Base-by-base conservation (phyloP, 768 basidiomycete genomes). In the Suillus sp. region DNA sequence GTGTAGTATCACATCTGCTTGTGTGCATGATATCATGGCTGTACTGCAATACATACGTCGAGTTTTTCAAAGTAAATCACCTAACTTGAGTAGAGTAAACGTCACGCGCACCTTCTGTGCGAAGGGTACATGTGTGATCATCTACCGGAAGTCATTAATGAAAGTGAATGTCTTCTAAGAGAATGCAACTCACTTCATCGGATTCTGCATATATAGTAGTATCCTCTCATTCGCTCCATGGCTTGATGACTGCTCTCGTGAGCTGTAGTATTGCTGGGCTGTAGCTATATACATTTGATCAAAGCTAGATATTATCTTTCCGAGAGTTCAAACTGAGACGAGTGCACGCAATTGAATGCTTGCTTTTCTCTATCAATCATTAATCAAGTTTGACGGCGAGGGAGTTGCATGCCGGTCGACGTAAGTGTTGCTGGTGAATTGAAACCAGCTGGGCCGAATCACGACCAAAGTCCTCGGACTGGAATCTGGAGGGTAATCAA, bases 111-210 rank as follows among this genome's bases (percentile, higher is more conserved):
- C 92, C 68, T 87, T 89, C 71, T 93, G 83, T 1, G 81, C 82
- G 78, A 95, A 95, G 0, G 92, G 90, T 55, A 94, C 75, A 73
- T 93, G 91, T 64, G 94, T 80, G 69, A 93, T 89, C 62, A 93
- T 79, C 92, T 94, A 67, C 50, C 48, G 58, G 58, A 54, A 60
- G 62, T 72, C 54, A 60, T 37, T 43, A 60, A 69, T 59, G 13
- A 25, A 47, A 47, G 47, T 48, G 40, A 54, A 60, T 47, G 25
- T 18, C 60, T n/a, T 48, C 47, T 64, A 51, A 30, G 16, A 25
- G 25, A 45, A 47, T 30, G 55, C 38, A 37, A 63, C 79, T 56
- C 63, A 90, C 92, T 84, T 95, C 91, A 70, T 95, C 92, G 67
- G 93, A 92, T 18, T 94, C n/a, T 54, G n/a, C 53, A 35, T 35